Evolutionary conservation across 2,329 filamentous ascomycete species (phyloP).

Genomic region (Fusarium sp.): DNA sequence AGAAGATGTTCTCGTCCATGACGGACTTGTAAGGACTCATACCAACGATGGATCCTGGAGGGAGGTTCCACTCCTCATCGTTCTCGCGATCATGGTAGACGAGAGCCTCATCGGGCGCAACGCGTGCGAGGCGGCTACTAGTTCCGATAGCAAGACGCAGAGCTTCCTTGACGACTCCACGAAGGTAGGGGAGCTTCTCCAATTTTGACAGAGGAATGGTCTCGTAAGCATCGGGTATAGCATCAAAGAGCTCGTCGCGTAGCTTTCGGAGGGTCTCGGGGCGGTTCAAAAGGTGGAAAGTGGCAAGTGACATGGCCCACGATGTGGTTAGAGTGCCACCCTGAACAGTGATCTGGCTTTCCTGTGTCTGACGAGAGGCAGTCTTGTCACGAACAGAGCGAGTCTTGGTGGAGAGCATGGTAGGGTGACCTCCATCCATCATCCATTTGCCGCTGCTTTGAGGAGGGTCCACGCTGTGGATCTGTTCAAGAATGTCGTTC

Average conservation of each 20-base stretch:
- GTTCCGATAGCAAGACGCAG: slow-evolving; percentile 59
- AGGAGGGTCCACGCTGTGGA: slow-evolving; percentile 48
- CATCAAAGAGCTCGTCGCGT: slow-evolving; percentile 49
- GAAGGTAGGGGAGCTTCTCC: slow-evolving; percentile 54
- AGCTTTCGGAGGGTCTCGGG: slow-evolving; percentile 44
- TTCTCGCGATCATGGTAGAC: slow-evolving; percentile 42
- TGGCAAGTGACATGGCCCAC: slow-evolving; percentile 47
- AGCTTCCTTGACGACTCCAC: slow-evolving; percentile 61
- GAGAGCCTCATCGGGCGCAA: slow-evolving; percentile 52
- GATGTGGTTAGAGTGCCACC: slow-evolving; percentile 54
- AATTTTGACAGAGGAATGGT: slow-evolving; percentile 42
- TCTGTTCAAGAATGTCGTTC: slow-evolving; percentile 49
- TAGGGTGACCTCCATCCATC: slow-evolving; percentile 47
- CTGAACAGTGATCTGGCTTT: slow-evolving; percentile 50
- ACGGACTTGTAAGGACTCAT: slow-evolving; percentile 51
- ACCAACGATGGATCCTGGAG: slow-evolving; percentile 48
- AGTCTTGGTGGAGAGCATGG: slow-evolving; percentile 48
- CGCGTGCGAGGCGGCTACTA: slow-evolving; percentile 57
- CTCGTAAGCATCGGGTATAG: slow-evolving; percentile 45
- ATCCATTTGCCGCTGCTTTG: slow-evolving; percentile 47
- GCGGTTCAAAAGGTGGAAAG: slow-evolving; percentile 48
- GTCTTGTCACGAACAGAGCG: slow-evolving; percentile 49
- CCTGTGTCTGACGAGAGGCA: slow-evolving; percentile 48
- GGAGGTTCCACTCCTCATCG: slow-evolving; percentile 43
- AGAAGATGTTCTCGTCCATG: slow-evolving; percentile 47